Percentiles rank a stretch among this genome's conserved stretches.
Evolutionary conservation across 139 green algal species (phyloP).

Genomic region (Tetratostichococcus sp.): DNA sequence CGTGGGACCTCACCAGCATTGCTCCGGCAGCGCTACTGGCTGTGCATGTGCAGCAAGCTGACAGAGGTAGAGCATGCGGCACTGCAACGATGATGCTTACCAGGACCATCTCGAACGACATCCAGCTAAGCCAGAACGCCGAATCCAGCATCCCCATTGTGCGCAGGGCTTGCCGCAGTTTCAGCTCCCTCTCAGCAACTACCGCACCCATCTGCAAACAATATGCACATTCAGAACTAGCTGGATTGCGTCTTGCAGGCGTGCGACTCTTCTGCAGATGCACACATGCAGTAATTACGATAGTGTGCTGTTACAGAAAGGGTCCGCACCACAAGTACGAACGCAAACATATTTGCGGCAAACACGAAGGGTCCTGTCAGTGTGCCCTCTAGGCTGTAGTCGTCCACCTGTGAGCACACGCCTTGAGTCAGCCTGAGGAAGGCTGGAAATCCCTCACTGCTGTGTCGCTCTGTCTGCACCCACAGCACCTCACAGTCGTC

Average conservation of each 20-base stretch:
- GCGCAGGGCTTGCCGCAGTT: slow-evolving; percentile 71
- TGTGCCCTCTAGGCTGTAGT: slow-evolving; percentile 55
- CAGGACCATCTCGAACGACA: slow-evolving; percentile 36
- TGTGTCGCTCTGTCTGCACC: too few species aligned
- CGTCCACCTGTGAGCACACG: slow-evolving; percentile 28
- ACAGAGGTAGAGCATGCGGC: too few species aligned
- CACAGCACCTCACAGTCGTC: too few species aligned
- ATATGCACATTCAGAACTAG: too few species aligned
- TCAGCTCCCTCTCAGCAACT: slow-evolving; percentile 65
- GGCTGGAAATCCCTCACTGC: too few species aligned
- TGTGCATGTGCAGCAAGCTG: too few species aligned
- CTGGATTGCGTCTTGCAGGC: too few species aligned
- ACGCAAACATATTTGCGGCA: slow-evolving; percentile 88
- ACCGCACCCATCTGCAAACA: slow-evolving; percentile 50
- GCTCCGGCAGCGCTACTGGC: too few species aligned
- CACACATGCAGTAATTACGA: too few species aligned
- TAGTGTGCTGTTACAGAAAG: not conserved
- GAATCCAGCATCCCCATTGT: slow-evolving; percentile 87
- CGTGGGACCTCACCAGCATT: too few species aligned
- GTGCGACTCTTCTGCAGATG: too few species aligned
- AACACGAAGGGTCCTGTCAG: slow-evolving; percentile 87
- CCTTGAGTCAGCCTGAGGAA: too few species aligned
- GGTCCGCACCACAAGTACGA: slow-evolving; percentile 56
- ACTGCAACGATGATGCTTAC: not conserved
- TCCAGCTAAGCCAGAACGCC: slow-evolving; percentile 86